Percentiles rank a stretch among this genome's conserved stretches.
phyloP scores from a whole-genome alignment of 306 rosid genomes.

The Begonia fuchsioides region DNA sequence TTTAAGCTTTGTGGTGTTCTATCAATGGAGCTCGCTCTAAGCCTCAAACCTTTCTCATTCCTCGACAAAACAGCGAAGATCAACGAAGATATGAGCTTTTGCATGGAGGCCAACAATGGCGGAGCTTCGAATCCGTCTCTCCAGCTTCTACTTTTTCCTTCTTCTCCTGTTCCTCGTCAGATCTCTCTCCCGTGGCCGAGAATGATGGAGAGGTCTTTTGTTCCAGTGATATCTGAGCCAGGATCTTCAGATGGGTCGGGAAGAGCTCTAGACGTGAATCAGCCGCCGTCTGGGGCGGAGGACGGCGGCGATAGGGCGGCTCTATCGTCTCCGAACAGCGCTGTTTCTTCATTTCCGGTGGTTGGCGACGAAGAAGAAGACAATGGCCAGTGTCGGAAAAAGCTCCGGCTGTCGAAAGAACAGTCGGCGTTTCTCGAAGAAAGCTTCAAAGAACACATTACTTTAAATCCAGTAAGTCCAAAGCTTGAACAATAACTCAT shows the following conservation, averaged over 20 bases:
- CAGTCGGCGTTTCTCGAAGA: conserved; percentile 92
- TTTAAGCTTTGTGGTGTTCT: background rate
- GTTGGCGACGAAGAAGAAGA: conserved; percentile 68
- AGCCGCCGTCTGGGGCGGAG: conserved; percentile 28
- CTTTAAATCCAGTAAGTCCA: conserved; percentile 76
- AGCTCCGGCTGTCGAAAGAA: conserved; percentile 75
- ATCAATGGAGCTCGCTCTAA: conserved; percentile 67
- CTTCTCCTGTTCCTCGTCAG: conserved; percentile 47
- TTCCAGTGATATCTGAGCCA: conserved; percentile 36
- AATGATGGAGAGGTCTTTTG: too few species aligned
- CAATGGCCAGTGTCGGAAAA: conserved; percentile 66
- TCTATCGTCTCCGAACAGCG: conserved; percentile 66
- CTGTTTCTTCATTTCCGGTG: conserved; percentile 54
- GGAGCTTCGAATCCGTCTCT: conserved; percentile 55
- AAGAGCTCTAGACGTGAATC: conserved; percentile 49
- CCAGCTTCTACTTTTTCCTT: conserved; percentile 78
- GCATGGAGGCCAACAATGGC: conserved; percentile 11
- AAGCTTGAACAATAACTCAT: too few species aligned
- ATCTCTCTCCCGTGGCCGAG: conserved; percentile 54
- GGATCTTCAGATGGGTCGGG: conserved; percentile 27
- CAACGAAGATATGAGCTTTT: conserved; percentile 25
- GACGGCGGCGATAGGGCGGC: conserved; percentile 41
- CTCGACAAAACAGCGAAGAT: conserved; percentile 27
- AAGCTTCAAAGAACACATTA: conserved; percentile 83
- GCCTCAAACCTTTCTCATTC: conserved; percentile 40